Evolutionary conservation across 208 protist genomes (phyloP).

Genomic region (Acanthamoeba royreba): DNA sequence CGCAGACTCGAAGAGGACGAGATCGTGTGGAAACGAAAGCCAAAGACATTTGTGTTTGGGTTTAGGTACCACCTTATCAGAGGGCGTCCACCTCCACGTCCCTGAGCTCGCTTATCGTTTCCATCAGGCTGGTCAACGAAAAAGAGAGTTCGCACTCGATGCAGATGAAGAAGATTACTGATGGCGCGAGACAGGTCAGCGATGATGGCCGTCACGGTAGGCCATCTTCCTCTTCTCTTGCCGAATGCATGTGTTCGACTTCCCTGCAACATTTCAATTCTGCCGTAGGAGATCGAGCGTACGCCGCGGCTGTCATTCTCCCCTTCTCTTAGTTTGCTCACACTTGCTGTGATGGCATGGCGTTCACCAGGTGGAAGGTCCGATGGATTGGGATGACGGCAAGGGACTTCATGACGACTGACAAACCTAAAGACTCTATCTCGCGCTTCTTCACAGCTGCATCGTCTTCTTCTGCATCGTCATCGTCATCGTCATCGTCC

Average conservation of each 20-base stretch:
- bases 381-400: not conserved
- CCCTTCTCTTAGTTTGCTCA: not conserved
- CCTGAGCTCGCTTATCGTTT: not conserved
- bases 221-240: too few relatives aligned
- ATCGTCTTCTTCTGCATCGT: not conserved
- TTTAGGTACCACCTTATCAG: too few relatives aligned
- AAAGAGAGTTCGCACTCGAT: not conserved
- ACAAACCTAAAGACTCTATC: not conserved
- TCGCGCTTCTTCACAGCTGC: not conserved
- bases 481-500: not conserved
- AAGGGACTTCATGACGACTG: not conserved
- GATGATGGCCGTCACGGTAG: not conserved
- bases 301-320: not conserved
- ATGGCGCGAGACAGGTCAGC: too few relatives aligned
- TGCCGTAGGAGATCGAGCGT: not conserved
- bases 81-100: not conserved
- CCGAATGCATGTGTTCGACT: not conserved
- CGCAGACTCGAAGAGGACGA: not conserved
- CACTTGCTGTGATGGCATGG: not conserved
- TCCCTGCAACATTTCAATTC: not conserved
- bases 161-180: not conserved
- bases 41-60: not conserved
- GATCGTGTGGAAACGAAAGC: not conserved
- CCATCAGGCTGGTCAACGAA: not conserved
- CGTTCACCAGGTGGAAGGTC: not conserved